Base-by-base conservation (phyloP, 1,284 basidiomycete genomes). In the Naganishia albida region DNA sequence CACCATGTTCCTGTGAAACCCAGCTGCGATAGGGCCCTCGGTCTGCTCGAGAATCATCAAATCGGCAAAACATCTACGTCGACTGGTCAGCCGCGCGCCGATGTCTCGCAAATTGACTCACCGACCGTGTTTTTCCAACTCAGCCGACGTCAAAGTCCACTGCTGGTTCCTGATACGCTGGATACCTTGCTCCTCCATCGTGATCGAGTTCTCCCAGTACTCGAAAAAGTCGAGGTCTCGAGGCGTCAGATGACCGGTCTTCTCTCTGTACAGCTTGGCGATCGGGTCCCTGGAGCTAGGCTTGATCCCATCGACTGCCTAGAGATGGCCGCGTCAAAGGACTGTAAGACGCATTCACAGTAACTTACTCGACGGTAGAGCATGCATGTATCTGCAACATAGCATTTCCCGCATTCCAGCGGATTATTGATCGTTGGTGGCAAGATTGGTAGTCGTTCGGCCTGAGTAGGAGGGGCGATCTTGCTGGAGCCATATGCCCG, bases 351-450 rank as follows among this genome's bases (percentile, higher is more conserved):
- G 2, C 25, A 30, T 13, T 13, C 40, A 18, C 7, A 3, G 42
- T 40, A 2, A 71, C 83, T 50, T 68, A 89, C 90, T 81, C 88
- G 89, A 57, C 93, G 89, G 78, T 93, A 98, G 4, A 99, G 82
- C 89, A 97, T 93, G 78, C 96, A 99, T 1, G 86, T 85, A 72
- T 97, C 90, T 3, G 89, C 80, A 0, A 85, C 84, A 74, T 88
- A 97, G 75, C 95, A 99, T 62, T 82, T 84, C 71, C 85, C 85
- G 77, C 95, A 99, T 23, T 84, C 81, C 63, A 87, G 81, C 62
- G 86, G 84, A 70, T 90, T 85, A 75, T 99, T 91, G 68, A 97
- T 89, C 0, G 93, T 91, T 0, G 88, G 84, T 0, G 96, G 96
- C 18, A 96, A 80, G 74, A 94, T 89, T 6, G 83, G 78, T 66